Evolutionary conservation across 495 filamentous ascomycete species (phyloP).

Genomic region (Aspergillus ostianus): DNA sequence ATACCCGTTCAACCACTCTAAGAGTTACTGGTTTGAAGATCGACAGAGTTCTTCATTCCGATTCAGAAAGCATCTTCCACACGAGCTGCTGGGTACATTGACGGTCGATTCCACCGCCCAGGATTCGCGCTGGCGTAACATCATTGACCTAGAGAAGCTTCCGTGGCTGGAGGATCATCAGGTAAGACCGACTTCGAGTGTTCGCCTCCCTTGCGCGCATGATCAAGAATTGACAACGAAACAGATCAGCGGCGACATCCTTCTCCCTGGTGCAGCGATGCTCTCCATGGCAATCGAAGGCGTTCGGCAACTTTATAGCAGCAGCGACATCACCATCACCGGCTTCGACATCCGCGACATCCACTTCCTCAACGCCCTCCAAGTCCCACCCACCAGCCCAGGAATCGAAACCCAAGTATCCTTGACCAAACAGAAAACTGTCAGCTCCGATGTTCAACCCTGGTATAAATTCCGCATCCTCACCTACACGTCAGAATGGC

Average conservation of each 20-base stretch:
- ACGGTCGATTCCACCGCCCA: background rate
- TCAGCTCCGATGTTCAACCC: too few relatives aligned
- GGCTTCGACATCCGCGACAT: background rate
- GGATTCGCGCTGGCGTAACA: background rate
- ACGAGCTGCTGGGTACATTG: conserved; percentile 2
- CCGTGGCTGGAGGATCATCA: conserved; percentile 7
- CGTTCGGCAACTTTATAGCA: background rate
- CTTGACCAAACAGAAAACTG: too few relatives aligned
- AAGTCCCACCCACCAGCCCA: too few relatives aligned
- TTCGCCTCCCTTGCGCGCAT: conserved; percentile 36
- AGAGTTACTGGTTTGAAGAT: conserved; percentile 2
- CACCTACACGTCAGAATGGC: too few relatives aligned
- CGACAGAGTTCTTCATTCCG: background rate
- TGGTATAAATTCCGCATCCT: too few relatives aligned
- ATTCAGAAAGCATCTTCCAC: background rate
- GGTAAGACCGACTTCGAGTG: conserved; percentile 24
- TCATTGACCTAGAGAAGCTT: background rate
- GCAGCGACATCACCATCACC: too few relatives aligned
- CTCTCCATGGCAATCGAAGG: conserved; percentile 1
- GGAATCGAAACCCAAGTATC: too few relatives aligned
- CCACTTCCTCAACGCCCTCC: too few relatives aligned
- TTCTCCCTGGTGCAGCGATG: background rate
- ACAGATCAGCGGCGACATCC: background rate
- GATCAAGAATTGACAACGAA: conserved; percentile 8
- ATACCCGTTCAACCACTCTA: conserved; percentile 7